Evolutionary conservation across 768 basidiomycete species (phyloP).

Genomic region (Coprinellus micaceus): DNA sequence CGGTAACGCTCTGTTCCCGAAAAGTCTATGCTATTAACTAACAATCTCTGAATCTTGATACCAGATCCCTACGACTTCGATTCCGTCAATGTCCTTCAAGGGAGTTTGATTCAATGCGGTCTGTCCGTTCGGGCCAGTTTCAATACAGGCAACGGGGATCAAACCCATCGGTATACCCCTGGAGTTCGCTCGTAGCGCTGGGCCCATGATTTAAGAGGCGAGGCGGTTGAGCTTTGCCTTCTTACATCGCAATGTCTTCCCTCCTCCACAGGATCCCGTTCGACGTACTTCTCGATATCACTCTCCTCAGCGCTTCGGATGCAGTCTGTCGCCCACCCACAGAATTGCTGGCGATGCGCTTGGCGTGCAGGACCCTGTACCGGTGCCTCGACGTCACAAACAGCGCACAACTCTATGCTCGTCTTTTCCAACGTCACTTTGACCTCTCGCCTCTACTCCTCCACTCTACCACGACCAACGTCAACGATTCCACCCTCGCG

Average conservation of each 20-base stretch:
- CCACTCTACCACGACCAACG: constrained; percentile 18
- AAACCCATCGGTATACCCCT: too few species aligned
- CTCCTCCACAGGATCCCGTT: constrained; percentile 46
- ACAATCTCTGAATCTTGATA: neutral
- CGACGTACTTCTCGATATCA: constrained; percentile 57
- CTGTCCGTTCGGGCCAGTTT: neutral
- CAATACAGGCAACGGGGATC: constrained; percentile 1
- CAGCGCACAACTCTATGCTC: constrained; percentile 55
- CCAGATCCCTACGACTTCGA: neutral
- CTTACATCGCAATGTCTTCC: constrained; percentile 34
- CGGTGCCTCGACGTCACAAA: constrained; percentile 36
- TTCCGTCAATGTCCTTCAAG: neutral
- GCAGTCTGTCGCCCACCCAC: constrained; percentile 36
- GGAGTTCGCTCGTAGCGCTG: neutral
- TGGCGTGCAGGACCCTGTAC: constrained; percentile 44
- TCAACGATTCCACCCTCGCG: constrained; percentile 42
- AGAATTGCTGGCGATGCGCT: constrained; percentile 40
- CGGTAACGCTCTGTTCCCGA: neutral
- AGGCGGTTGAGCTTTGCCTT: neutral
- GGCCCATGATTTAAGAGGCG: neutral
- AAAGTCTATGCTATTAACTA: neutral
- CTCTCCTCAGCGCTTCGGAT: constrained; percentile 40
- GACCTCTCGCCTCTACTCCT: constrained; percentile 23
- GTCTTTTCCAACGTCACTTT: constrained; percentile 49
- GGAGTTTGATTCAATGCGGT: neutral